These are phyloP conservation scores for Arachnopeziza araneosa DNA, from an alignment of 2,329 filamentous ascomycete genomes.

Conservation along the genomic window DNA sequence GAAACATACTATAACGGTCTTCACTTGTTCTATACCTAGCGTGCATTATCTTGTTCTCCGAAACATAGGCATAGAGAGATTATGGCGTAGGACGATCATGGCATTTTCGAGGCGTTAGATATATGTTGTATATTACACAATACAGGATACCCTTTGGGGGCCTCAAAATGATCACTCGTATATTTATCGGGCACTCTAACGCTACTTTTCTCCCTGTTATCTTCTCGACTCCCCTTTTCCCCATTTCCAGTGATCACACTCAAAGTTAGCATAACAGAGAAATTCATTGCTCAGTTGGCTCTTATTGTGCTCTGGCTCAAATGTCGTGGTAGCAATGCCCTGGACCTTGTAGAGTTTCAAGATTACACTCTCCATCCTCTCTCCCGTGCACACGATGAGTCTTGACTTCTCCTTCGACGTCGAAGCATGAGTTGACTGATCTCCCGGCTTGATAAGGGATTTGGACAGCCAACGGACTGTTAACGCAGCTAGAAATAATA, in stretches of 20 bases:
- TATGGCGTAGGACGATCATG: background rate
- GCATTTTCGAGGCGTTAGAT: background rate
- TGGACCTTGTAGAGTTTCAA: conserved; percentile 60
- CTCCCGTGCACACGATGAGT: conserved; percentile 69
- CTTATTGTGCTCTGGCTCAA: conserved; percentile 62
- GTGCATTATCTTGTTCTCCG: background rate
- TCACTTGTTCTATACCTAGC: background rate
- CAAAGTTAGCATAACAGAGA: conserved; percentile 73
- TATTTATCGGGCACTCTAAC: no score
- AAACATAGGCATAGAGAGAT: background rate
- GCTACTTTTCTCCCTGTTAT: background rate
- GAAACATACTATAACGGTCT: background rate
- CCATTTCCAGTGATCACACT: conserved; percentile 49
- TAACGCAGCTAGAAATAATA: conserved; percentile 52
- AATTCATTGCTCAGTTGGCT: conserved; percentile 72
- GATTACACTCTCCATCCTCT: conserved; percentile 64
- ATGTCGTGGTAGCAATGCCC: conserved; percentile 60
- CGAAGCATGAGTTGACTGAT: background rate
- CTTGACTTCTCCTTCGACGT: conserved; percentile 5
- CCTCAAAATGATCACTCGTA: background rate
- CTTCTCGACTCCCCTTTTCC: conserved; percentile 3
- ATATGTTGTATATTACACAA: background rate
- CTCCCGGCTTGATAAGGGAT: conserved; percentile 16
- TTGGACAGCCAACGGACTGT: conserved; percentile 70
- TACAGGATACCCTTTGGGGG: background rate